Base-by-base conservation (phyloP, 78 protist species). In the Bigelowiella natans region DNA sequence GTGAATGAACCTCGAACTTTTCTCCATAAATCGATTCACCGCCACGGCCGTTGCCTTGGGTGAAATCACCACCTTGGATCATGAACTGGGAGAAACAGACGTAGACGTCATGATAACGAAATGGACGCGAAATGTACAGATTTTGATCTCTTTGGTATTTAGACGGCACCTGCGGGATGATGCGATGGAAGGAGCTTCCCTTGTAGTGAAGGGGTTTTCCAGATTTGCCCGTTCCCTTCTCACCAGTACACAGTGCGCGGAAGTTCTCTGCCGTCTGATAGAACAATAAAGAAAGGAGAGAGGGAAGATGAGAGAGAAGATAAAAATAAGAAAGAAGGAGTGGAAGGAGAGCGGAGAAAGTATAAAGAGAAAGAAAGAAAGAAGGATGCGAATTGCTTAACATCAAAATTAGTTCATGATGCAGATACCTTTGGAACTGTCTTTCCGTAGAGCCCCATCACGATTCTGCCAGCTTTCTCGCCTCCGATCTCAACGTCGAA, bases 201-300 rank as follows among this genome's bases (percentile, higher is more conserved):
- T 90, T 88, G 88, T 88, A 95, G 88, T 40, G 64, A 7, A 92
- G 88, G n/a, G 30, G 91, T 39, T 0, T n/a, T 64, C 92, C 90
- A 26, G 88, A 11, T 2, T 30, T 0, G n/a, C 92, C 90, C 1
- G 82, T 1, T 39, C 94, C 94, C 91, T 92, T 92, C 73, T 94
- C 94, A 30, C 93, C 90, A 31, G 94, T 92, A 36, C 88, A 38
- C 28, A 94, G 88, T 29, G 91, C 90, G 39, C 92, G 92, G 87
- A 94, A 94, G 93, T 94, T 94, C 40, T 88, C 90, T 1, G 91
- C 95, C n/a, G n/a, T n/a, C n/a, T n/a, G n/a, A n/a, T n/a, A n/a
- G n/a, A n/a, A n/a, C n/a, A n/a, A n/a, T n/a, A n/a, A n/a, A n/a
- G n/a, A n/a, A n/a, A n/a, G n/a, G n/a, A n/a, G n/a, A n/a, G n/a